phyloP scores from a whole-genome alignment of 1,139 yeast species.

The Pichia inconspicua region DNA sequence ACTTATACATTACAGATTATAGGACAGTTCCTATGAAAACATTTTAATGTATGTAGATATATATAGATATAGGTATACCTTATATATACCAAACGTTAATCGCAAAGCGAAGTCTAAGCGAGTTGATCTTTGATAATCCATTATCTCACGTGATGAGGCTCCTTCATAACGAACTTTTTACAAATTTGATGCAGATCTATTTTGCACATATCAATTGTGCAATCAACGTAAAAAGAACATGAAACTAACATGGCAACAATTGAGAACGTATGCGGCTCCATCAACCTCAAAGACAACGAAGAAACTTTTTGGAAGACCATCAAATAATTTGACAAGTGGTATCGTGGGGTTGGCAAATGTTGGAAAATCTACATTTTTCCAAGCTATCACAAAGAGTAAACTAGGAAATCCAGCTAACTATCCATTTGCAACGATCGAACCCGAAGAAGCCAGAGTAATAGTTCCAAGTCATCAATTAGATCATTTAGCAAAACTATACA shows the following conservation, averaged over 20 bases:
- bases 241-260: background rate
- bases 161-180: no score
- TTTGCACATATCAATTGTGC: no score
- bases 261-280: background rate
- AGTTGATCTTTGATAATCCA: no score
- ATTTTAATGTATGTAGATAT: no score
- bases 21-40: background rate
- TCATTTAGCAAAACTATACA: conserved; percentile 37
- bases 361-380: conserved; percentile 62
- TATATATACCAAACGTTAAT: no score
- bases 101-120: background rate
- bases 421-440: conserved; percentile 74
- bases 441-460: conserved; percentile 55
- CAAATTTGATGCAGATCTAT: background rate
- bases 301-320: conserved; percentile 42
- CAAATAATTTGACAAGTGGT: conserved; percentile 46
- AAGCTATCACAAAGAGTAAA: conserved; percentile 61
- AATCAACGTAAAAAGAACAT: background rate
- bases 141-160: no score
- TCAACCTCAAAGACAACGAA: conserved; percentile 6
- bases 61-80: background rate
- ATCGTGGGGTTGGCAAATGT: conserved; percentile 74
- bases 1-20: background rate
- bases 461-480: conserved; percentile 49
- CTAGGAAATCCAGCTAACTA: conserved; percentile 74